A percentile compares a stretch with the other conserved stretches of the same genome.
These are phyloP conservation scores for Boletus fagicola DNA, from an alignment of 768 basidiomycete species.

Conservation along the genomic window DNA sequence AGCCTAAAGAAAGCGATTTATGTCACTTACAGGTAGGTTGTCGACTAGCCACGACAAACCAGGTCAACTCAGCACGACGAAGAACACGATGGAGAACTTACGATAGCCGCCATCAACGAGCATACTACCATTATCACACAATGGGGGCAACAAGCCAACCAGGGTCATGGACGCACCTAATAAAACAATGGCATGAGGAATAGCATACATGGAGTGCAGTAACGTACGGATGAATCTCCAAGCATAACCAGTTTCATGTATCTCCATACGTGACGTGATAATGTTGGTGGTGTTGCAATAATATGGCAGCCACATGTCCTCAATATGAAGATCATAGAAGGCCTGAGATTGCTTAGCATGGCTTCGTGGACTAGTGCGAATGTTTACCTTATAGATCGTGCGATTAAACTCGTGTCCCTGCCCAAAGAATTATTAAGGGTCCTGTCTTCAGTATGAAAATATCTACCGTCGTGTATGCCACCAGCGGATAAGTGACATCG, in stretches of 20 bases:
- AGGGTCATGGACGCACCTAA: slow-evolving; percentile 95
- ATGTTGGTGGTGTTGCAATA: slow-evolving; percentile 99
- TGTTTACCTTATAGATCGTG: slow-evolving; percentile 79
- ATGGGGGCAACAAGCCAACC: slow-evolving; percentile 89
- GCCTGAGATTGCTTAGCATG: slow-evolving; percentile 44
- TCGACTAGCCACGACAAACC: slow-evolving; percentile 53
- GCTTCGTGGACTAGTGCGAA: not conserved
- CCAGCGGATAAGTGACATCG: slow-evolving; percentile 81
- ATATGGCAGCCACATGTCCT: slow-evolving; percentile 98
- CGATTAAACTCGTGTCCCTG: slow-evolving; percentile 96
- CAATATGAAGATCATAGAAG: slow-evolving; percentile 92
- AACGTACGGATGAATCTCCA: slow-evolving; percentile 86
- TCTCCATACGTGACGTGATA: slow-evolving; percentile 92
- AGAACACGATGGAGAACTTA: slow-evolving; percentile 38
- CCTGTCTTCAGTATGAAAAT: slow-evolving; percentile 1
- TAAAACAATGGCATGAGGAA: slow-evolving; percentile 7
- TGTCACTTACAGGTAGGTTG: slow-evolving; percentile 72
- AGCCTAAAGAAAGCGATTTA: not conserved
- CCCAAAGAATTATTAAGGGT: slow-evolving; percentile 2
- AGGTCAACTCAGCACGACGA: slow-evolving; percentile 11
- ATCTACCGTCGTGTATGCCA: slow-evolving; percentile 70
- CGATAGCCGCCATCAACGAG: slow-evolving; percentile 88
- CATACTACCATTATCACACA: slow-evolving; percentile 92
- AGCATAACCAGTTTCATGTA: slow-evolving; percentile 98
- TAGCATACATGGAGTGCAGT: not conserved